Percentiles rank a stretch among this genome's conserved stretches.
phyloP scores from a whole-genome alignment of 129 eudicot genomes.

The Flaveria linearis region DNA sequence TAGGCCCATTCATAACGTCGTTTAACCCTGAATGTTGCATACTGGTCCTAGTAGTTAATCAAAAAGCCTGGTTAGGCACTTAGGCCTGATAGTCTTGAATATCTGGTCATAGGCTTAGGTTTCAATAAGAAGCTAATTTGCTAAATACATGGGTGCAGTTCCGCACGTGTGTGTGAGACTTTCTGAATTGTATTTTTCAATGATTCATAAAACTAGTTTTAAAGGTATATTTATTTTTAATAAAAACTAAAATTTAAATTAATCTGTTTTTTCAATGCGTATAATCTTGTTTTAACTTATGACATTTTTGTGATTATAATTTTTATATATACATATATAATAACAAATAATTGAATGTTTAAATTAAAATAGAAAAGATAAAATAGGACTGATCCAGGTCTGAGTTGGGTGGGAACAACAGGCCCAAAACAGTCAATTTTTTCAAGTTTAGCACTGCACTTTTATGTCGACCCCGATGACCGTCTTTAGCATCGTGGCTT shows the following conservation, averaged over 20 bases:
- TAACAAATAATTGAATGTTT: neutral
- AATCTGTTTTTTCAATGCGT: neutral
- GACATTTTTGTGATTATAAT: neutral
- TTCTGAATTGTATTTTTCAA: neutral
- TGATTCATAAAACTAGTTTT: neutral
- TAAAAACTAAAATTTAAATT: neutral
- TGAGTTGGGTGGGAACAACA: neutral
- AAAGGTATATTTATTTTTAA: neutral
- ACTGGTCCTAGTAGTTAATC: neutral
- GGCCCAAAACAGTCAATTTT: neutral
- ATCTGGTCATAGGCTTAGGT: neutral
- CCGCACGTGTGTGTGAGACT: neutral
- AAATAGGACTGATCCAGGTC: neutral
- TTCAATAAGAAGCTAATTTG: neutral
- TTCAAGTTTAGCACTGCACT: neutral
- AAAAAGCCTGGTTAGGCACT: constrained; percentile 5
- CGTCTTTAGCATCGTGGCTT: neutral
- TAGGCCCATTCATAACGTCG: neutral
- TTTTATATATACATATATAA: neutral
- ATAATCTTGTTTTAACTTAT: neutral
- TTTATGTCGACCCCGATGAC: neutral
- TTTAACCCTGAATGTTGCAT: neutral
- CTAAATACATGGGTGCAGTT: neutral
- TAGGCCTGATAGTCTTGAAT: neutral
- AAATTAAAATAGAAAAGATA: neutral